Conservation (phyloP, 1,284 basidiomycete genomes). For the Papiliotrema terrestris region DNA sequence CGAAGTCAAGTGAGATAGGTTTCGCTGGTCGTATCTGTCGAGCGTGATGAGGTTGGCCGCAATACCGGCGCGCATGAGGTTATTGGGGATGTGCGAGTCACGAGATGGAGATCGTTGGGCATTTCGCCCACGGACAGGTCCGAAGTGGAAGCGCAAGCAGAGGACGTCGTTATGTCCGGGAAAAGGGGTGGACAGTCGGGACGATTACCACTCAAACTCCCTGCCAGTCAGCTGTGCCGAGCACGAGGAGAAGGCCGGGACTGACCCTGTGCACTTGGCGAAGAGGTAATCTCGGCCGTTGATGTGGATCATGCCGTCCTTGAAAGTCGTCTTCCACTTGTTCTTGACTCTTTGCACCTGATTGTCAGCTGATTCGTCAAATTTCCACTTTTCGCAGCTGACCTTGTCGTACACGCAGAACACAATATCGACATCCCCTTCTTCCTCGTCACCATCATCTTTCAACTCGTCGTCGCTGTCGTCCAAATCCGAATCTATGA, state of each 20-base stretch:
- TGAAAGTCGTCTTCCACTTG: conserved; percentile 99
- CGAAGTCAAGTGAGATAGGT: too few species aligned
- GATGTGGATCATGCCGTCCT: conserved; percentile 96
- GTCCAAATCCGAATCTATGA: conserved; percentile 93
- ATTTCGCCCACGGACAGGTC: too few species aligned
- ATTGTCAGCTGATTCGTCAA: neutral
- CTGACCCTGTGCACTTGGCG: conserved; percentile 72
- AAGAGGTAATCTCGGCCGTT: conserved; percentile 98
- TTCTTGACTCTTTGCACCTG: conserved; percentile 97
- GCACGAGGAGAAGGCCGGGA: neutral
- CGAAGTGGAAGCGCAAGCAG: too few species aligned
- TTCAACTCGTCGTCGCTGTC: conserved; percentile 73
- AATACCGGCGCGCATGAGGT: too few species aligned
- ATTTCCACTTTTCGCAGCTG: conserved; percentile 12
- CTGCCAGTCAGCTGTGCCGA: neutral
- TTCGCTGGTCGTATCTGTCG: neutral
- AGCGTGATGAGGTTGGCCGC: too few species aligned
- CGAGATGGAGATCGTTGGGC: too few species aligned
- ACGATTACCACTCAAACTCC: conserved; percentile 15
- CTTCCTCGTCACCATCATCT: conserved; percentile 49
- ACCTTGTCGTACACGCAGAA: conserved; percentile 99
- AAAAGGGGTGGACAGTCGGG: too few species aligned
- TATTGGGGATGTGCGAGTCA: too few species aligned
- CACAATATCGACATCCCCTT: conserved; percentile 74
- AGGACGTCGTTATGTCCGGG: too few species aligned